Evolutionary conservation across 2,329 filamentous ascomycete genomes (phyloP), one percentile per base, ranked within the genome.

Genomic region (Fonsecaea erecta): DNA sequence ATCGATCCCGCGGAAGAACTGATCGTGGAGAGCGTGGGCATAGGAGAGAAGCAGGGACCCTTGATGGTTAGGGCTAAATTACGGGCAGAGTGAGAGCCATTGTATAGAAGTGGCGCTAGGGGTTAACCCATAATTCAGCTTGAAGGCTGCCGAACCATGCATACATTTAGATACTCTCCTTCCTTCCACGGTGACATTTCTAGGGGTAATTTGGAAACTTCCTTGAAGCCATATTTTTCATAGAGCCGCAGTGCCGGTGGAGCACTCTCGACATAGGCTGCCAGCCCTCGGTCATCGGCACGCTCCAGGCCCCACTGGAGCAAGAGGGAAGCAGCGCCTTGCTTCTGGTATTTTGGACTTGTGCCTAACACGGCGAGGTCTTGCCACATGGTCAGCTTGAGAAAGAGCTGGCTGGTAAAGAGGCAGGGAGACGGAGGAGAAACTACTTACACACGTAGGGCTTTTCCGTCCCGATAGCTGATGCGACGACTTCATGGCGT

Each of bases 251-350:
- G 24, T 18, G 56, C 69, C 9, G 52, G 54, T 5, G 67, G 60
- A 1, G 69, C 56, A 34, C 43, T 51, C 52, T 71, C 69, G n/a
- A 71, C 55, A 30, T 68, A 71, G 11, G 43, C 37, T 28, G 69
- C 37, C 52, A 70, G 52, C 12, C 56, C 64, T 37, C 54, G 35
- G 48, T 67, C 65, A 60, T 71, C 69, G 2, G 69, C 68, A 24
- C 64, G 61, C 16, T 68, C 66, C 14, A 68, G 28, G 2, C 68
- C 68, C 69, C 69, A 70, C 1, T 66, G 59, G 21, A 71, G 21
- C 34, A 71, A 32, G 37, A 63, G 43, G 14, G 62, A 63, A 3
- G 53, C 69, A 16, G 69, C 69, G 18, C 69, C 69, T 52, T 68
- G 64, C 48, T 56, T 62, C 37, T 66, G 68, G 51, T 63, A 67